phyloP scores from a whole-genome alignment of 345 rosid genomes.

The Lagerstroemia speciosa region DNA sequence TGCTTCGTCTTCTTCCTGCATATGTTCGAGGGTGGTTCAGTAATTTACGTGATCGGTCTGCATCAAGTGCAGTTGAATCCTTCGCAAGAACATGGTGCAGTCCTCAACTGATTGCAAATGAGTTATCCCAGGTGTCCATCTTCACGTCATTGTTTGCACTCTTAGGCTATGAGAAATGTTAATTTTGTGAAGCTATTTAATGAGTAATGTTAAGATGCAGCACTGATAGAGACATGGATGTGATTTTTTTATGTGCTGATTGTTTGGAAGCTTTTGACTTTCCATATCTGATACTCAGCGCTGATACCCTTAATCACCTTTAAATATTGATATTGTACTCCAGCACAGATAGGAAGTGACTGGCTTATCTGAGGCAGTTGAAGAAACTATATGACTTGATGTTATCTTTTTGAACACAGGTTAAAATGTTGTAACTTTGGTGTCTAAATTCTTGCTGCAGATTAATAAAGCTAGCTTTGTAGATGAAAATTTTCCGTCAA shows the following conservation, averaged over 20 bases:
- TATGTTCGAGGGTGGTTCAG: constrained; percentile 90
- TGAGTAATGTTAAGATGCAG: neutral
- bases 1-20: constrained; percentile 87
- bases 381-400: neutral
- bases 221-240: neutral
- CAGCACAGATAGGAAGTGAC: neutral
- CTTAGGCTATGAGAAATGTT: neutral
- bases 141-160: neutral
- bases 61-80: constrained; percentile 54
- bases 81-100: constrained; percentile 94
- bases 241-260: neutral
- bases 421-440: constrained; percentile 4
- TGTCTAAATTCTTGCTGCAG: constrained; percentile 36
- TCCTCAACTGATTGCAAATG: constrained; percentile 65
- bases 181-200: neutral
- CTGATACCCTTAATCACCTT: neutral
- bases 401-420: neutral
- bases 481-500: constrained; percentile 79
- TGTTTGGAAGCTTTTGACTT: neutral
- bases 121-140: constrained; percentile 74
- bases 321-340: neutral
- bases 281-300: neutral
- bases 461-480: constrained; percentile 74
- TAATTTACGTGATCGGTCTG: constrained; percentile 75
- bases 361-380: neutral